Evolutionary conservation across 2,329 filamentous ascomycete species (phyloP).

Genomic region (Sarocladium oryzae): DNA sequence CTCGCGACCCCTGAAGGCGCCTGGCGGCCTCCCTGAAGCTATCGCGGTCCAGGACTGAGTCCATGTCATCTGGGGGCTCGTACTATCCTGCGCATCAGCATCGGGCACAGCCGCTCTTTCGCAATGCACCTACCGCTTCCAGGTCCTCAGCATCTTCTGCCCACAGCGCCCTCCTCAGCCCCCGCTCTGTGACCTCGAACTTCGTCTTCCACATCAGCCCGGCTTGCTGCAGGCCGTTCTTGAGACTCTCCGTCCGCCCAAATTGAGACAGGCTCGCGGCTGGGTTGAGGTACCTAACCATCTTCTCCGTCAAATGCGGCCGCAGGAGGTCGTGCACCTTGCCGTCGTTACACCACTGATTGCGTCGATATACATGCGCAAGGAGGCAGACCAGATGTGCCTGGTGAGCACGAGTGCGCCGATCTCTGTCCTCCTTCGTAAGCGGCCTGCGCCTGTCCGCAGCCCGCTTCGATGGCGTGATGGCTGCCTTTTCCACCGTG

Average conservation of each 20-base stretch:
- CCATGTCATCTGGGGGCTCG: conserved; percentile 54
- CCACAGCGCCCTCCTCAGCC: conserved; percentile 69
- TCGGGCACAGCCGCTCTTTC: neutral
- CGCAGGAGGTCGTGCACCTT: conserved; percentile 61
- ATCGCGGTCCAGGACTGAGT: conserved; percentile 59
- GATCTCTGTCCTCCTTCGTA: conserved; percentile 45
- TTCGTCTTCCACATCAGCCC: conserved; percentile 60
- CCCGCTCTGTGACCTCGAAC: conserved; percentile 66
- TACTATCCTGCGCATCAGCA: conserved; percentile 31
- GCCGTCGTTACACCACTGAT: conserved; percentile 81
- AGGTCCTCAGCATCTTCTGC: conserved; percentile 58
- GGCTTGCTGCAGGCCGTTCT: conserved; percentile 68
- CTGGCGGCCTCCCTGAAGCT: conserved; percentile 70
- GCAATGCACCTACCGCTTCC: conserved; percentile 40
- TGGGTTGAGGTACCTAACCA: conserved; percentile 62
- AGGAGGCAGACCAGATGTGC: conserved; percentile 78
- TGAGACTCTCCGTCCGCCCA: conserved; percentile 66
- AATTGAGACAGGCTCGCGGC: conserved; percentile 64
- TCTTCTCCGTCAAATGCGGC: conserved; percentile 59
- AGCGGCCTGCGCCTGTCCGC: conserved; percentile 44
- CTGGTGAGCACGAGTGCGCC: conserved; percentile 74
- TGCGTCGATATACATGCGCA: conserved; percentile 68
- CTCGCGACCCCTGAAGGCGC: conserved; percentile 71
- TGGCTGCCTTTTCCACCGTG: conserved; percentile 35
- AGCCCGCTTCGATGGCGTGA: conserved; percentile 21